Evolutionary conservation across 495 filamentous ascomycete species (phyloP).

Genomic region (Geoglossum glabrum): DNA sequence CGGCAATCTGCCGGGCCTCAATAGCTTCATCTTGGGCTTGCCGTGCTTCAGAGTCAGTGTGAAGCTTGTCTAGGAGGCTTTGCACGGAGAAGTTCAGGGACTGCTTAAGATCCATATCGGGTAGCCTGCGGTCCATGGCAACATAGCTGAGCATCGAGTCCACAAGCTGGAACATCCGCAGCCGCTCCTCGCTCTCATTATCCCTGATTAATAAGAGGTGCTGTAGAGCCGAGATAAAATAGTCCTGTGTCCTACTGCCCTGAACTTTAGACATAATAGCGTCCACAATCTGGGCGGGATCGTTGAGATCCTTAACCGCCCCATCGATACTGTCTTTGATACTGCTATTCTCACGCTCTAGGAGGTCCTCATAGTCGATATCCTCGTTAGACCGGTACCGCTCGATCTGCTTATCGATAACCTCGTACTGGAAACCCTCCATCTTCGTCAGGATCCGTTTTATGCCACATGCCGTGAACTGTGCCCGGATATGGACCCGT

Average conservation of each 20-base stretch:
- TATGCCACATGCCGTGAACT: conserved; percentile 91
- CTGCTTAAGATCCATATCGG: conserved; percentile 93
- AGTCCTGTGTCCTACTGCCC: conserved; percentile 72
- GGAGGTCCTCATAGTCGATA: conserved; percentile 92
- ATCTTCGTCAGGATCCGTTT: conserved; percentile 89
- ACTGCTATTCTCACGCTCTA: conserved; percentile 77
- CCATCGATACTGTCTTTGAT: conserved; percentile 80
- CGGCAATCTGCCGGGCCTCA: conserved; percentile 76
- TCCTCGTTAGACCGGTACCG: conserved; percentile 83
- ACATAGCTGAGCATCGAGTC: conserved; percentile 98
- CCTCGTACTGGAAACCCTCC: conserved; percentile 95
- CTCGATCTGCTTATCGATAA: conserved; percentile 96
- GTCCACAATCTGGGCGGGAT: conserved; percentile 81
- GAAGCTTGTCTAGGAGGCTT: conserved; percentile 78
- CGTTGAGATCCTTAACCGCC: conserved; percentile 83
- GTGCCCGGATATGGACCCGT: conserved; percentile 82
- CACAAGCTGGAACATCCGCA: conserved; percentile 95
- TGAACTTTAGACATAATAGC: conserved; percentile 77
- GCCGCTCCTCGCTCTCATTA: conserved; percentile 76
- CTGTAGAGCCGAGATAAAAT: conserved; percentile 88
- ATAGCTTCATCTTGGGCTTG: conserved; percentile 78
- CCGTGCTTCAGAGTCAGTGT: conserved; percentile 87
- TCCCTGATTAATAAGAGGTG: conserved; percentile 87
- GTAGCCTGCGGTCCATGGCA: conserved; percentile 88
- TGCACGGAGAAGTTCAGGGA: conserved; percentile 96